Base-by-base conservation (phyloP, 345 rosid genomes). In the Acer yangbiense region DNA sequence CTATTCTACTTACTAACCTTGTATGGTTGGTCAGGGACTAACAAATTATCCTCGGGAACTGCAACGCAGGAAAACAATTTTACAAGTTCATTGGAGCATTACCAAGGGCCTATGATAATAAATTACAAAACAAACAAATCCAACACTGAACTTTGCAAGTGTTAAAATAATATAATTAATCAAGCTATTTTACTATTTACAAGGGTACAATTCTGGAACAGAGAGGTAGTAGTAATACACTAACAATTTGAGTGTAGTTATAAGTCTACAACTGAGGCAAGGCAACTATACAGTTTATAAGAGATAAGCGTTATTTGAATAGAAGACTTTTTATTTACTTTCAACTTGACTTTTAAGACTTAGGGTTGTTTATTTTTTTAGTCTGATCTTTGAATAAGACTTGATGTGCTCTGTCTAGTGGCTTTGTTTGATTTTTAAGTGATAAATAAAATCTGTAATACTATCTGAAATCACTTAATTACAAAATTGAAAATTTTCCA, bases 41-140 rank as follows among this genome's bases (percentile, higher is more conserved):
- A 83, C 79, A 93, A 84, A 84, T 87, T 88, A 66, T 93, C 99
- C 90, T 95, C 98, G 6, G 99, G 82, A 84, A 93, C 97, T 93
- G 92, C 91, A 90, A 63, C 48, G n/a, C 39, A 66, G 29, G 58
- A 48, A 77, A 79, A 76, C 4, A 71, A 52, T 9, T 39, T 39
- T 58, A n/a, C 18, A 20, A 66, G 25, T 60, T 66, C 61, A 72
- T 27, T 32, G 35, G 71, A 70, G 65, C 55, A 74, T 72, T 70
- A 12, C 48, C 50, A 58, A 39, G 62, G 50, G 73, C 3, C 27
- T 69, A 39, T 58, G 46, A 23, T 8, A 75, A 68, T 39, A 70
- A 65, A 2, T 50, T 52, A 2, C 1, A 27, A 48, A 50, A 50
- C 54, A 77, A 69, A 58, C 57, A 64, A 32, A 71, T 55, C 41